A percentile compares a stretch with the other conserved stretches of the same genome.
Conservation (phyloP, 108 stramenopile species). For the Stephanodiscus triporus region DNA sequence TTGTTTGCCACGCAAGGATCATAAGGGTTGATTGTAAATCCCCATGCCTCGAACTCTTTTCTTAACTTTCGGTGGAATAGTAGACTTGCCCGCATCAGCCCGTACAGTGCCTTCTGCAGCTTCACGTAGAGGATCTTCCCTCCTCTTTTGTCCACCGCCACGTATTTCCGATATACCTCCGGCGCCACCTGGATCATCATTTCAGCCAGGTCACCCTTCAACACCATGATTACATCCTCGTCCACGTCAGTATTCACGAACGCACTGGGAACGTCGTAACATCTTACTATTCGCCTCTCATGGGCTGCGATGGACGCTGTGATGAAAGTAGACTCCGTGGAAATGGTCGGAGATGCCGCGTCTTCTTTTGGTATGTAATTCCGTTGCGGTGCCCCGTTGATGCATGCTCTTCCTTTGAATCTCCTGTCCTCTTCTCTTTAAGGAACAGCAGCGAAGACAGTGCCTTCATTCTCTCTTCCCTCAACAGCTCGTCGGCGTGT, state of each 20-base stretch:
- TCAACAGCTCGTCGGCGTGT: not conserved
- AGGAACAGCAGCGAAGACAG: constrained; percentile 40
- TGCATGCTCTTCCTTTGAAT: too few species aligned
- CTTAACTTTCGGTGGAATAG: not conserved
- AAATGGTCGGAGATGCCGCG: constrained; percentile 31
- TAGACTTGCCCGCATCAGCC: constrained; percentile 1
- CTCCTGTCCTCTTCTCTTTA: constrained; percentile 6
- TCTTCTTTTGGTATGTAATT: constrained; percentile 1
- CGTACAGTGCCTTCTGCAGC: constrained; percentile 44
- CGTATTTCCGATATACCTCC: constrained; percentile 23
- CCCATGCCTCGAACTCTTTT: too few species aligned
- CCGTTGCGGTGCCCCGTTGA: too few species aligned
- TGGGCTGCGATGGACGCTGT: constrained; percentile 42
- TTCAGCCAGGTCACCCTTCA: constrained; percentile 26
- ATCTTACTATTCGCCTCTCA: constrained; percentile 42
- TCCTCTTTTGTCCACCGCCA: not conserved
- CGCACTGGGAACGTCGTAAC: constrained; percentile 51
- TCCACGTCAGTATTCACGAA: constrained; percentile 56
- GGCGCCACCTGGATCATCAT: constrained; percentile 25
- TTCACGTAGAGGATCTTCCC: too few species aligned
- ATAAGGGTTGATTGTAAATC: constrained; percentile 23
- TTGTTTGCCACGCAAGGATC: constrained; percentile 27
- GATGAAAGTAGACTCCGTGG: constrained; percentile 31
- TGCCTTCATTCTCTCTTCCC: constrained; percentile 13
- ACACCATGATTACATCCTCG: constrained; percentile 29